These are phyloP conservation scores for Dysphania ambrosioides DNA, from an alignment of 148 eudicot species.

Conservation along the genomic window DNA sequence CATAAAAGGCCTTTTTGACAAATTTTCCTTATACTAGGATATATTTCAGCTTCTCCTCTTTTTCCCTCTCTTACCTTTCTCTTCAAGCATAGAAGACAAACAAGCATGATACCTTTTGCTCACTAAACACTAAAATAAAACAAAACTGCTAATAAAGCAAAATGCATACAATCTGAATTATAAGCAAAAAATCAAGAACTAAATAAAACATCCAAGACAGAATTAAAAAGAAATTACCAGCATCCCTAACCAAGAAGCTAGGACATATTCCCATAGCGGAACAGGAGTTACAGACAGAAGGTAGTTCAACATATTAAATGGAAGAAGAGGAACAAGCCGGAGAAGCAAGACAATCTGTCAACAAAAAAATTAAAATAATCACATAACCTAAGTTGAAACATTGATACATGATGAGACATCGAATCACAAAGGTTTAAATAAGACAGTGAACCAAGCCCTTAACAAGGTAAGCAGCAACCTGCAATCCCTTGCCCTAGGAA, in stretches of 20 bases:
- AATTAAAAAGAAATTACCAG: slow-evolving; percentile 48
- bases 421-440: neutral
- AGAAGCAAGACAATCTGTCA: slow-evolving; percentile 89
- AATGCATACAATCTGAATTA: neutral
- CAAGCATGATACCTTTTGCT: neutral
- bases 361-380: too few species aligned
- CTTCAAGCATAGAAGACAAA: neutral
- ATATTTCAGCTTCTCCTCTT: too few species aligned
- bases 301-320: slow-evolving; percentile 90
- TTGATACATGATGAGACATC: slow-evolving; percentile 6
- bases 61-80: neutral
- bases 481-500: neutral
- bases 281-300: slow-evolving; percentile 91
- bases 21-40: too few species aligned
- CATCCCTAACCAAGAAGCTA: slow-evolving; percentile 98
- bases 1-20: too few species aligned
- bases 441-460: slow-evolving; percentile 4
- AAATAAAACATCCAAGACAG: neutral
- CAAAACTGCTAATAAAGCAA: neutral
- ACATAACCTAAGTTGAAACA: too few species aligned
- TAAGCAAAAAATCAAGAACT: neutral
- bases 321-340: slow-evolving; percentile 87
- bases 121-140: neutral
- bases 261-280: slow-evolving; percentile 67
- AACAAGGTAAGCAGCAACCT: neutral